Percentiles rank a stretch among this genome's conserved stretches.
Evolutionary conservation across 176 grass and related monocot species (phyloP).

Genomic region (Alloteropsis semialata): DNA sequence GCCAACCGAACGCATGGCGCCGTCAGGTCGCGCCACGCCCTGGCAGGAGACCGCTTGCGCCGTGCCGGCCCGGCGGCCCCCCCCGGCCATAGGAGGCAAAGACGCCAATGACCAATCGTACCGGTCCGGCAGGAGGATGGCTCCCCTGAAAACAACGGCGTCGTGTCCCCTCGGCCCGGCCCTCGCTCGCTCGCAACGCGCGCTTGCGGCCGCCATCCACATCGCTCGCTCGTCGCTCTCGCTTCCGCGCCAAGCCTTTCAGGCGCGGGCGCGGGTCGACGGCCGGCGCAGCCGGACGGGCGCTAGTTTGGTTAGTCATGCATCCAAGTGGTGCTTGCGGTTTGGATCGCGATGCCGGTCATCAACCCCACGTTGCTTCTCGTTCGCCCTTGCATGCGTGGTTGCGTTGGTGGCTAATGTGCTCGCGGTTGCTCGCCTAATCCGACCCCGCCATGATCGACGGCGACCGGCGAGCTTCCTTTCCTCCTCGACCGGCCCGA

Average conservation of each 20-base stretch:
- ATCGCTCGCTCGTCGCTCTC: not conserved
- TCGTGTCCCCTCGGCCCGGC: not conserved
- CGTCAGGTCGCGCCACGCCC: not conserved
- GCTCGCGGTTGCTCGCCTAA: constrained; percentile 40
- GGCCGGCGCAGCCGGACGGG: not conserved
- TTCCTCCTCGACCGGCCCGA: not conserved
- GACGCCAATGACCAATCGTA: not conserved
- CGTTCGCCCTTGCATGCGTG: not conserved
- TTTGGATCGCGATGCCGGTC: not conserved
- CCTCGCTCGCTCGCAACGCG: not conserved
- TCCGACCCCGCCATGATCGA: not conserved
- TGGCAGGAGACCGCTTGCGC: no score
- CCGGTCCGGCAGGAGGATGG: not conserved
- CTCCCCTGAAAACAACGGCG: not conserved
- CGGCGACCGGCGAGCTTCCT: constrained; percentile 29
- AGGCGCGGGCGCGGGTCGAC: not conserved
- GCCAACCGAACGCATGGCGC: not conserved
- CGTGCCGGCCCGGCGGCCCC: not conserved
- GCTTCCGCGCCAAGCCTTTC: not conserved
- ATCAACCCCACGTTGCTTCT: not conserved
- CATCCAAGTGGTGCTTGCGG: not conserved
- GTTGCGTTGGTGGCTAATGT: constrained; percentile 30
- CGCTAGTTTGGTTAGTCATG: not conserved
- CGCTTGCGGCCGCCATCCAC: not conserved
- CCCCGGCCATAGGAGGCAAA: not conserved